Percentiles rank a stretch among this genome's conserved stretches.
These are phyloP conservation scores for Fonsecaea monophora DNA, from an alignment of 2,329 filamentous ascomycete genomes.

Conservation along the genomic window DNA sequence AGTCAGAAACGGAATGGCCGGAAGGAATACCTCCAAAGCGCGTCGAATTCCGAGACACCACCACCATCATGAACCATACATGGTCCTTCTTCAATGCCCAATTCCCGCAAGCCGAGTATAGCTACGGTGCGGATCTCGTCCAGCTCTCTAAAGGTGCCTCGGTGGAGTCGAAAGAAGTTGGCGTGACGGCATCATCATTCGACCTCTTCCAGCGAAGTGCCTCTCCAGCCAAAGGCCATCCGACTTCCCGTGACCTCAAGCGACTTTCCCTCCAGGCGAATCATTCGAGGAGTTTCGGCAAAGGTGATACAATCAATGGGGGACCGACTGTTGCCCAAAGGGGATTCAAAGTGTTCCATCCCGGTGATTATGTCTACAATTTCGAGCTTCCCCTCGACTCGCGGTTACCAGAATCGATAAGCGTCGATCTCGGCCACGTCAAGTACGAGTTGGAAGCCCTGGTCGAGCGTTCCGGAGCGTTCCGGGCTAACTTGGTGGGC, in stretches of 20 bases:
- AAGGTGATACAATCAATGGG: conserved; percentile 69
- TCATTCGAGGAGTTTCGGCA: conserved; percentile 83
- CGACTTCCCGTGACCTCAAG: conserved; percentile 62
- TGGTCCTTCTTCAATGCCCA: conserved; percentile 87
- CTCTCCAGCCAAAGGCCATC: conserved; percentile 50
- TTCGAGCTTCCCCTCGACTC: conserved; percentile 85
- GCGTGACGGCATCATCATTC: conserved; percentile 48
- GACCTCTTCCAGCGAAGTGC: conserved; percentile 52
- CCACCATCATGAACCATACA: conserved; percentile 84
- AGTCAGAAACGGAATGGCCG: conserved; percentile 91
- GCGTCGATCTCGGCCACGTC: conserved; percentile 83
- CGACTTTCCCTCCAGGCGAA: conserved; percentile 79
- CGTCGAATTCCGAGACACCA: conserved; percentile 80
- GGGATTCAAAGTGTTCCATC: conserved; percentile 84
- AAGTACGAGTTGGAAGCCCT: conserved; percentile 87
- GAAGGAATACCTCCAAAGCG: conserved; percentile 92
- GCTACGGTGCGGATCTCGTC: conserved; percentile 69
- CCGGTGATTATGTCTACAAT: conserved; percentile 74
- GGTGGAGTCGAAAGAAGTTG: conserved; percentile 44
- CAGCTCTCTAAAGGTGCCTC: conserved; percentile 58
- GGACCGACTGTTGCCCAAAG: conserved; percentile 70
- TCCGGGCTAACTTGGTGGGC: conserved; percentile 85
- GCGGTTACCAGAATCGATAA: conserved; percentile 80
- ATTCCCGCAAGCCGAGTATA: conserved; percentile 64
- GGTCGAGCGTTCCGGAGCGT: conserved; percentile 85